Conservation (phyloP, 2,329 filamentous ascomycete genomes). For the Phialophora verrucosa region DNA sequence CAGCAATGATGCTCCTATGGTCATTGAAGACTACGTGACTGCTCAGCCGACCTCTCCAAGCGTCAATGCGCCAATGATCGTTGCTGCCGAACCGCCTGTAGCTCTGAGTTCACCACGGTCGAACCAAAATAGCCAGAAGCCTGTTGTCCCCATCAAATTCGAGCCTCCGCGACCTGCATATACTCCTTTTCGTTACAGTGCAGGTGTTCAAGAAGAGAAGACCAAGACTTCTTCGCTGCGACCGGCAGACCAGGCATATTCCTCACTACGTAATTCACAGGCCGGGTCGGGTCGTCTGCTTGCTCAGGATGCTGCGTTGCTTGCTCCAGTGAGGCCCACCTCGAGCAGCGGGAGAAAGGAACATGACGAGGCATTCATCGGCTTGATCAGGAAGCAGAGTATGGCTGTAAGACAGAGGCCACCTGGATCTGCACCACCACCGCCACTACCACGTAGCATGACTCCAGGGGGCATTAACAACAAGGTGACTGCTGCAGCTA, state of each 20-base stretch:
- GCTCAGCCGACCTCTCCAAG: constrained; percentile 35
- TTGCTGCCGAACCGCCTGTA: constrained; percentile 15
- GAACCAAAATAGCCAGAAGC: constrained; percentile 20
- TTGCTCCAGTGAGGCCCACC: constrained; percentile 36
- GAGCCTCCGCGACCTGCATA: constrained; percentile 51
- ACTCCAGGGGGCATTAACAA: constrained; percentile 39
- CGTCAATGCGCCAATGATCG: constrained; percentile 32
- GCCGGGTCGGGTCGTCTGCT: constrained; percentile 53
- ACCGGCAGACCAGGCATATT: constrained; percentile 56
- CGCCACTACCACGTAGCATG: constrained; percentile 42
- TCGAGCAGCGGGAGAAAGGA: constrained; percentile 41
- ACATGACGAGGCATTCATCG: constrained; percentile 54
- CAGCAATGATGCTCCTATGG: constrained; percentile 39
- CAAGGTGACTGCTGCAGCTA: constrained; percentile 20
- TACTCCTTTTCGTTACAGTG: constrained; percentile 53
- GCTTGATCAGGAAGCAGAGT: constrained; percentile 54
- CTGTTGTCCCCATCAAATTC: constrained; percentile 36
- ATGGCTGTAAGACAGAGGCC: constrained; percentile 36
- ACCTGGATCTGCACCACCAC: constrained; percentile 16
- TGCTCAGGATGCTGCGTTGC: constrained; percentile 42
- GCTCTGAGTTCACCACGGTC: constrained; percentile 15
- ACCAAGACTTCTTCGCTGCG: constrained; percentile 47
- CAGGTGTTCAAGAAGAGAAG: constrained; percentile 49
- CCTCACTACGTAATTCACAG: constrained; percentile 53
- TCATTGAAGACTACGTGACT: constrained; percentile 38